Conservation (phyloP, 2,329 filamentous ascomycete species). For the Aspergillus pseudoglaucus region DNA sequence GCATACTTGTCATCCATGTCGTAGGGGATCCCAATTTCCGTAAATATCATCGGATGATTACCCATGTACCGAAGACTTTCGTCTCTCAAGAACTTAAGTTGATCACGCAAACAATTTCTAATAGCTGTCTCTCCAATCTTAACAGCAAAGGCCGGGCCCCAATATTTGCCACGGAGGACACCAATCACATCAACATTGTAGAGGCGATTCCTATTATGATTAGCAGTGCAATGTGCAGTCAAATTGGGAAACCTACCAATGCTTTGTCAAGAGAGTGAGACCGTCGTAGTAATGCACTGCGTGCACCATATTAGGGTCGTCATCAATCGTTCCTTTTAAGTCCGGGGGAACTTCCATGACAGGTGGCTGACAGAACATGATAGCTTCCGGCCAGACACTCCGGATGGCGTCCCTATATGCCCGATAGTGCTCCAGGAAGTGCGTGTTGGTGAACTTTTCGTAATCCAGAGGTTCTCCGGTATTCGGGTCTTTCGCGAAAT, state of each 20-base stretch:
- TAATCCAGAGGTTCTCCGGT: slow-evolving; percentile 72
- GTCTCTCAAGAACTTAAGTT: slow-evolving; percentile 72
- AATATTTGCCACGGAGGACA: slow-evolving; percentile 79
- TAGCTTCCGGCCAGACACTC: slow-evolving; percentile 66
- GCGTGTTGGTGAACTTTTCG: slow-evolving; percentile 80
- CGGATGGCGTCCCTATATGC: slow-evolving; percentile 70
- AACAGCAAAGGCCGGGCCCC: slow-evolving; percentile 83
- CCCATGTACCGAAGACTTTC: slow-evolving; percentile 88
- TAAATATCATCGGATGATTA: slow-evolving; percentile 79
- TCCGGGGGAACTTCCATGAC: slow-evolving; percentile 84
- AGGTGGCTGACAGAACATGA: slow-evolving; percentile 86
- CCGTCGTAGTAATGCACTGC: slow-evolving; percentile 96
- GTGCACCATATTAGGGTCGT: slow-evolving; percentile 85
- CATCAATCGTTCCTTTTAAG: slow-evolving; percentile 80
- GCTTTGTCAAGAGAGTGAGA: slow-evolving; percentile 93
- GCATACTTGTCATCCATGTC: slow-evolving; percentile 97
- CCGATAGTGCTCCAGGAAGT: slow-evolving; percentile 82
- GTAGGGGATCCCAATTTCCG: slow-evolving; percentile 95
- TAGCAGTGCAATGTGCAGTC: slow-evolving; percentile 6
- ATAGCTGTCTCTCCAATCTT: slow-evolving; percentile 91
- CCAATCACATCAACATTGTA: slow-evolving; percentile 98
- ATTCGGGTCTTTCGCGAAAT: slow-evolving; percentile 73
- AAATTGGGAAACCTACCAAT: slow-evolving; percentile 54
- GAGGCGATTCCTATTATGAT: slow-evolving; percentile 60
- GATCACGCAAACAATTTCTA: slow-evolving; percentile 83